Conservation (phyloP, 306 rosid genomes). For the Fragaria vesca region DNA sequence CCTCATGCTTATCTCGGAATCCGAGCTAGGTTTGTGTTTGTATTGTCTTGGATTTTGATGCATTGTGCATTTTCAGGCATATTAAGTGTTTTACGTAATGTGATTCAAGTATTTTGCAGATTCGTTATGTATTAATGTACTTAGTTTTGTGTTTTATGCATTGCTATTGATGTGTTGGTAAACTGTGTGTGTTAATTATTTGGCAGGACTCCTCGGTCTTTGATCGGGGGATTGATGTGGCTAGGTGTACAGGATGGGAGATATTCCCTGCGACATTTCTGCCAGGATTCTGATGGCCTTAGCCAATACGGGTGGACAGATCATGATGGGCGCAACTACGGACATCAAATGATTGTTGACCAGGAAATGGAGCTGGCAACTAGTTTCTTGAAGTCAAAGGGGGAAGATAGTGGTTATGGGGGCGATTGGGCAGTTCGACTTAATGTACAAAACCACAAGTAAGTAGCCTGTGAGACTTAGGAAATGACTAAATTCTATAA, state of each 20-base stretch:
- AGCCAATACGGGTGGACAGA: conserved; percentile 79
- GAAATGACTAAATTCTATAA: conserved; percentile 17
- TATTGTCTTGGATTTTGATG: background rate
- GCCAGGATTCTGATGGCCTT: conserved; percentile 76
- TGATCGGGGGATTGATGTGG: conserved; percentile 97
- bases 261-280: conserved; percentile 50
- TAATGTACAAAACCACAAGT: conserved; percentile 55
- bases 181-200: background rate
- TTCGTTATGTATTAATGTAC: background rate
- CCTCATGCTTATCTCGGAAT: conserved; percentile 87
- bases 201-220: conserved; percentile 82
- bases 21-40: conserved; percentile 66
- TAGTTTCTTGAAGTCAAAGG: conserved; percentile 77
- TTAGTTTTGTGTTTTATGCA: background rate
- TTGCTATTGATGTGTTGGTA: conserved; percentile 11
- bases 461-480: conserved; percentile 21
- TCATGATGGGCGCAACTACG: conserved; percentile 84
- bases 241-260: conserved; percentile 70
- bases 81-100: background rate
- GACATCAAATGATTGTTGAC: conserved; percentile 78
- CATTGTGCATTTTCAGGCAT: background rate
- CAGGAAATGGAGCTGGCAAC: conserved; percentile 66
- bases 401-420: conserved; percentile 80
- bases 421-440: conserved; percentile 93
- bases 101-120: background rate